Conservation (phyloP, 768 basidiomycete genomes). For the Lentinula sp. region DNA sequence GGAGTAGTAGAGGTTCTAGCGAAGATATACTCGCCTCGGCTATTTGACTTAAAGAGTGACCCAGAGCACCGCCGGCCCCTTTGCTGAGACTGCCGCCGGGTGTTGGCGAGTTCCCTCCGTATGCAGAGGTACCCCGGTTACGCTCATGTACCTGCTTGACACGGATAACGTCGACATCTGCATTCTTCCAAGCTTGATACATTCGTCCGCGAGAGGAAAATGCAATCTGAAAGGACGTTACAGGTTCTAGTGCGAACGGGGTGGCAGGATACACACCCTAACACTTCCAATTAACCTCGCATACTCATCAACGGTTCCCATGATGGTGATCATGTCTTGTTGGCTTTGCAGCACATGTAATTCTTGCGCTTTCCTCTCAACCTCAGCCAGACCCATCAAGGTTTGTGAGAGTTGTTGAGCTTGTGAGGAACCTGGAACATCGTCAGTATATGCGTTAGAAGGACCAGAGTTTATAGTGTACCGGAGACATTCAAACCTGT, state of each 20-base stretch:
- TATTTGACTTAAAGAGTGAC: conserved; percentile 71
- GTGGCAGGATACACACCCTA: conserved; percentile 36
- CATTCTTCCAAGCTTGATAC: conserved; percentile 74
- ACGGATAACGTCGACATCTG: conserved; percentile 70
- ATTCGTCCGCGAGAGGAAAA: conserved; percentile 84
- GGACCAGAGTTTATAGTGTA: conserved; percentile 36
- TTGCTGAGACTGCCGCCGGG: conserved; percentile 15
- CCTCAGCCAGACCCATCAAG: conserved; percentile 63
- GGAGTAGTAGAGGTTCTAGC: not conserved
- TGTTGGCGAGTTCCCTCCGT: conserved; percentile 70
- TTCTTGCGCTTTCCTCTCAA: conserved; percentile 72
- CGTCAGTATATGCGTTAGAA: not conserved
- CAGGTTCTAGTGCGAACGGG: not conserved
- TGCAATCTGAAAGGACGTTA: conserved; percentile 50
- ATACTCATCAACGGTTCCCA: conserved; percentile 91
- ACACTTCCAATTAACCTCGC: conserved; percentile 86
- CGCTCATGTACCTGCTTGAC: conserved; percentile 77
- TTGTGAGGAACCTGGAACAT: not conserved
- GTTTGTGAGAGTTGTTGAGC: conserved; percentile 57
- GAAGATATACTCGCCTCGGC: conserved; percentile 54
- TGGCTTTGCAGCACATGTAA: conserved; percentile 69
- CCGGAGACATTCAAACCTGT: not conserved
- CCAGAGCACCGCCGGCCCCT: conserved; percentile 23
- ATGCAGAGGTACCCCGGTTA: conserved; percentile 45
- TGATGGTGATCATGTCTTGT: conserved; percentile 75